phyloP scores from a whole-genome alignment of 2,329 filamentous ascomycete species.

The Aspergillus oerlinghausenensis region DNA sequence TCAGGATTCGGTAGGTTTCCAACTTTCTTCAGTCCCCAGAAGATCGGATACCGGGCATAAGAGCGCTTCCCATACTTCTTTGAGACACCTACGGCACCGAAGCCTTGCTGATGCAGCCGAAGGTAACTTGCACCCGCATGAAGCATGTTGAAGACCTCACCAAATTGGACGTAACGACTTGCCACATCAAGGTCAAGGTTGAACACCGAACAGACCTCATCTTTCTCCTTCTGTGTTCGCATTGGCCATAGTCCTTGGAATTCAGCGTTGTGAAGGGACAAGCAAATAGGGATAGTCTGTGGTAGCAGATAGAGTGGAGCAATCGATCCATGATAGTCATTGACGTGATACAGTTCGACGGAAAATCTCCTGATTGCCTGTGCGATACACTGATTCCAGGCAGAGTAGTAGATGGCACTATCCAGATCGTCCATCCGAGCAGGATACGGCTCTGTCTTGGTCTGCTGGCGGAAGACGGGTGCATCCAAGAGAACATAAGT shows the following conservation, averaged over 20 bases:
- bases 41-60: constrained; percentile 63
- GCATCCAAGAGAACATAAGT: constrained; percentile 65
- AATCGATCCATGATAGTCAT: constrained; percentile 60
- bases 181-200: constrained; percentile 56
- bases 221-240: constrained; percentile 56
- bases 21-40: constrained; percentile 62
- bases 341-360: constrained; percentile 62
- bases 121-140: constrained; percentile 64
- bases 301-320: constrained; percentile 63
- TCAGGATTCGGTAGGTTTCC: constrained; percentile 63
- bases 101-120: constrained; percentile 62
- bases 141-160: constrained; percentile 64
- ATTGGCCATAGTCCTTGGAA: constrained; percentile 68
- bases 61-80: constrained; percentile 65
- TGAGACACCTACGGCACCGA: constrained; percentile 63
- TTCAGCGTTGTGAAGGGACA: constrained; percentile 65
- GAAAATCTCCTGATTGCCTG: constrained; percentile 59
- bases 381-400: constrained; percentile 67
- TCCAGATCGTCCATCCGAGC: constrained; percentile 66
- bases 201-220: constrained; percentile 62
- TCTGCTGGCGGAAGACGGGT: constrained; percentile 62
- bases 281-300: constrained; percentile 56
- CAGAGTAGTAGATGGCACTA: constrained; percentile 64
- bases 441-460: constrained; percentile 60
- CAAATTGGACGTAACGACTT: constrained; percentile 61